phyloP scores from a whole-genome alignment of 345 rosid species.

The Lenwebbia sp. region DNA sequence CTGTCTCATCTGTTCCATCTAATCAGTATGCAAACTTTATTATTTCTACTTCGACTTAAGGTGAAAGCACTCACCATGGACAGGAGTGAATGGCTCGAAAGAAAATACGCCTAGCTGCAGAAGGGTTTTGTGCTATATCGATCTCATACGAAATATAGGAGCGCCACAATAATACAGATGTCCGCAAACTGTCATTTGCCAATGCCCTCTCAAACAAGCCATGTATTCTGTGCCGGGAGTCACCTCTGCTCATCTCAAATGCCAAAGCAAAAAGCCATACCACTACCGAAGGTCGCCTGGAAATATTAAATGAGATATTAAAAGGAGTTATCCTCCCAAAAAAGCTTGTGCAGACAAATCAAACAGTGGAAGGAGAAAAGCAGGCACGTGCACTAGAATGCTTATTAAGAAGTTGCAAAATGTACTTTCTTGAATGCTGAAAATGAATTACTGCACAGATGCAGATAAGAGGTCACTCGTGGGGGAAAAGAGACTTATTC shows the following conservation, averaged over 20 bases:
- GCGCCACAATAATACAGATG: conserved; percentile 81
- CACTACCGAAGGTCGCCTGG: conserved; percentile 64
- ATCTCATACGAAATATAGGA: conserved; percentile 77
- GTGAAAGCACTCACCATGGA: conserved; percentile 54
- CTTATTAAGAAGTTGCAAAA: neutral
- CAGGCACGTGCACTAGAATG: neutral
- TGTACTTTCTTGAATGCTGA: neutral
- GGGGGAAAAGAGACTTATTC: neutral
- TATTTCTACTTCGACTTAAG: neutral
- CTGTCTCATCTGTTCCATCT: neutral
- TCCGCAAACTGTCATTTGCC: conserved; percentile 38
- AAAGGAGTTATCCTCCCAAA: neutral
- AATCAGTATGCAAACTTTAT: neutral
- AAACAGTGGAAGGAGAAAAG: neutral
- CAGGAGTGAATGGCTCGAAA: conserved; percentile 94
- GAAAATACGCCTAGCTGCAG: conserved; percentile 64
- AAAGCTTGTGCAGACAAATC: neutral
- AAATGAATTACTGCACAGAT: neutral
- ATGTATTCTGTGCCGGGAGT: conserved; percentile 64
- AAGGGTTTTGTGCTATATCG: conserved; percentile 37
- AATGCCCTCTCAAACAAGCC: conserved; percentile 88
- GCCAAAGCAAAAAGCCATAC: conserved; percentile 74
- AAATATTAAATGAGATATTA: conserved; percentile 9
- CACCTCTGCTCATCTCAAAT: conserved; percentile 64
- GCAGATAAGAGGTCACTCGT: neutral